Evolutionary conservation across 129 eudicot genomes (phyloP).

Genomic region (Lonicera japonica): DNA sequence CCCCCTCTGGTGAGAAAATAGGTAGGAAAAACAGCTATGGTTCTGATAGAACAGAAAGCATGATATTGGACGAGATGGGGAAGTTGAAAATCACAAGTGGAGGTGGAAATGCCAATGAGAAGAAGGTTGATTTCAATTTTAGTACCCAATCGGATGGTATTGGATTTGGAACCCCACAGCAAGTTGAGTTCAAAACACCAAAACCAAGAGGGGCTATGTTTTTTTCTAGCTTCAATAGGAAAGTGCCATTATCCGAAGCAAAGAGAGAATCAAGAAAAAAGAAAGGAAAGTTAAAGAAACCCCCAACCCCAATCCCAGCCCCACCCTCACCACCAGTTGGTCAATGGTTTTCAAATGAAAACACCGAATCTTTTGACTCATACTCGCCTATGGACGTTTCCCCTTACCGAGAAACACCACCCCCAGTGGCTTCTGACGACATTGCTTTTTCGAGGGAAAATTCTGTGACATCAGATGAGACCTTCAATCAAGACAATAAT

Average conservation of each 20-base stretch:
- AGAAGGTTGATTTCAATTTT: slow-evolving; percentile 36
- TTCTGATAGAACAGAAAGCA: slow-evolving; percentile 17
- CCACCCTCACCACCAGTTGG: slow-evolving; percentile 24
- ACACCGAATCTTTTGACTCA: slow-evolving; percentile 42
- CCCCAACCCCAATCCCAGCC: slow-evolving; percentile 23
- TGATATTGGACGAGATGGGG: slow-evolving; percentile 26
- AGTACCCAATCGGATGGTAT: slow-evolving; percentile 35
- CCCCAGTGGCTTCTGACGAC: slow-evolving; percentile 7
- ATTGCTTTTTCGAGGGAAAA: slow-evolving; percentile 38
- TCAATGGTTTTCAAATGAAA: slow-evolving; percentile 20
- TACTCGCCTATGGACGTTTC: slow-evolving; percentile 94
- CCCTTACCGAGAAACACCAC: slow-evolving; percentile 49
- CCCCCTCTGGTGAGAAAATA: background rate
- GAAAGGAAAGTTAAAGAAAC: slow-evolving; percentile 47
- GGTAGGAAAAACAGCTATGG: slow-evolving; percentile 4
- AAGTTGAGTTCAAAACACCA: slow-evolving; percentile 52
- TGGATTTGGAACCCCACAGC: slow-evolving; percentile 15
- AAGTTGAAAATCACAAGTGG: slow-evolving; percentile 23
- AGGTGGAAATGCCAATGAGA: slow-evolving; percentile 16
- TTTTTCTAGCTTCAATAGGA: slow-evolving; percentile 33
- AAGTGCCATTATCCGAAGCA: slow-evolving; percentile 23
- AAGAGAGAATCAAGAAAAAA: slow-evolving; percentile 57
- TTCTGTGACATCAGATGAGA: slow-evolving; percentile 64
- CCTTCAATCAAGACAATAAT: slow-evolving; percentile 24
- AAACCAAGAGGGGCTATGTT: slow-evolving; percentile 27